Conservation (phyloP, 2,329 filamentous ascomycete genomes). For the Aspergillus brunneoviolaceus region DNA sequence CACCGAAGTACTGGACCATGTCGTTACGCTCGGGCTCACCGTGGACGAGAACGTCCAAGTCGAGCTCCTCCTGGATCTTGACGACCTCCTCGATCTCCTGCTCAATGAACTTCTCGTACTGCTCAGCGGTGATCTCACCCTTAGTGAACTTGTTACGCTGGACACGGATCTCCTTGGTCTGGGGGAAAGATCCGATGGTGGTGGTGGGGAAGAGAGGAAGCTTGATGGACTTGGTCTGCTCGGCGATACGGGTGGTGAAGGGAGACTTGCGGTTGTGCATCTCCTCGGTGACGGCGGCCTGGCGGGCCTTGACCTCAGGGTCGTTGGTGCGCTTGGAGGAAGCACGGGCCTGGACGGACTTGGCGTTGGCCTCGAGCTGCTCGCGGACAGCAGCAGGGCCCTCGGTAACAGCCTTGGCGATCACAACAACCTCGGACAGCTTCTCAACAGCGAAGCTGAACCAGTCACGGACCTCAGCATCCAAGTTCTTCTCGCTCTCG, state of each 20-base stretch:
- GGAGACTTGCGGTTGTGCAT: conserved; percentile 91
- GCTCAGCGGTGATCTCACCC: conserved; percentile 83
- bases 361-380: conserved; percentile 94
- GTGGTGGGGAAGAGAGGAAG: conserved; percentile 98
- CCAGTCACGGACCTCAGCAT: conserved; percentile 91
- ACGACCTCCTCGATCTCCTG: conserved; percentile 95
- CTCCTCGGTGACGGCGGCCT: conserved; percentile 77
- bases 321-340: conserved; percentile 95
- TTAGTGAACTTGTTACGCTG: conserved; percentile 99
- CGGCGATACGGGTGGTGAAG: conserved; percentile 79
- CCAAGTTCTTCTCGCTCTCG: conserved; percentile 97
- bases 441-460: conserved; percentile 98
- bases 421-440: conserved; percentile 82
- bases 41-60: conserved; percentile 94
- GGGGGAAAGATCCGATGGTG: conserved; percentile 98
- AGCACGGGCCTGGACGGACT: conserved; percentile 86
- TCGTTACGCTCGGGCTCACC: conserved; percentile 99
- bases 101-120: conserved; percentile 99
- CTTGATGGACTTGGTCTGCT: conserved; percentile 89
- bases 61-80: conserved; percentile 97
- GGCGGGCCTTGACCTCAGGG: conserved; percentile 94
- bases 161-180: conserved; percentile 97
- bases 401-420: conserved; percentile 95
- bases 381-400: conserved; percentile 82
- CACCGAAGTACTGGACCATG: conserved; percentile 99